A percentile compares a stretch with the other conserved stretches of the same genome.
Evolutionary conservation across 2,329 filamentous ascomycete genomes (phyloP).

Genomic region (Ceratocystiopsis minuta): DNA sequence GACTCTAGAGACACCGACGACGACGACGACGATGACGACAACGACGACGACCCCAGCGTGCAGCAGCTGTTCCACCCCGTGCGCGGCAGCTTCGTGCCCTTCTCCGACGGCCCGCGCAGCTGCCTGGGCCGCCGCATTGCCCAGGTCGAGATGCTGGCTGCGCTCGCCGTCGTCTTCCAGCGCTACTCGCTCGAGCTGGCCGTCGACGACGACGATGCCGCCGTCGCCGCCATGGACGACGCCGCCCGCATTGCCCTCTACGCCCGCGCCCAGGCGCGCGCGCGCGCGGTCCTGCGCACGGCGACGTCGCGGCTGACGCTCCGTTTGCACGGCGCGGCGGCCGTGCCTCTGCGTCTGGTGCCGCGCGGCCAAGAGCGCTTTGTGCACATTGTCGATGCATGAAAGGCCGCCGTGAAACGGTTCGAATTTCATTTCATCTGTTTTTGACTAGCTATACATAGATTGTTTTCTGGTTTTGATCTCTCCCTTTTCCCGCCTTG

Average conservation of each 20-base stretch:
- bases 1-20: slow-evolving; percentile 18
- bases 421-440: too few relatives aligned
- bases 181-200: slow-evolving; percentile 52
- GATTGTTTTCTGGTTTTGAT: too few relatives aligned
- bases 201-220: slow-evolving; percentile 40
- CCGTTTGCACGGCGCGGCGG: slow-evolving; percentile 41
- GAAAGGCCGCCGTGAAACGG: background rate
- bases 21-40: slow-evolving; percentile 40
- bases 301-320: slow-evolving; percentile 52
- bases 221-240: slow-evolving; percentile 31
- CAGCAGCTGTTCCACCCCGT: slow-evolving; percentile 40
- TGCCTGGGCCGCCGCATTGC: slow-evolving; percentile 41
- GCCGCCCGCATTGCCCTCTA: slow-evolving; percentile 36
- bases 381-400: slow-evolving; percentile 20
- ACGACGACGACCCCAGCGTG: slow-evolving; percentile 41
- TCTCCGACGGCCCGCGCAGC: slow-evolving; percentile 38
- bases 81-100: slow-evolving; percentile 38
- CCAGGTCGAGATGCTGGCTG: slow-evolving; percentile 38
- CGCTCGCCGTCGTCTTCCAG: slow-evolving; percentile 36
- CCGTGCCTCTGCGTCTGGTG: slow-evolving; percentile 50
- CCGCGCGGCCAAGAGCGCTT: slow-evolving; percentile 55
- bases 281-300: slow-evolving; percentile 30
- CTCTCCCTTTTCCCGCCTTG: too few relatives aligned
- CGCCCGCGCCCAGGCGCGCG: slow-evolving; percentile 37
- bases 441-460: too few relatives aligned